Base-by-base conservation (phyloP, 1,284 basidiomycete species). In the Bjerkandera adusta region DNA sequence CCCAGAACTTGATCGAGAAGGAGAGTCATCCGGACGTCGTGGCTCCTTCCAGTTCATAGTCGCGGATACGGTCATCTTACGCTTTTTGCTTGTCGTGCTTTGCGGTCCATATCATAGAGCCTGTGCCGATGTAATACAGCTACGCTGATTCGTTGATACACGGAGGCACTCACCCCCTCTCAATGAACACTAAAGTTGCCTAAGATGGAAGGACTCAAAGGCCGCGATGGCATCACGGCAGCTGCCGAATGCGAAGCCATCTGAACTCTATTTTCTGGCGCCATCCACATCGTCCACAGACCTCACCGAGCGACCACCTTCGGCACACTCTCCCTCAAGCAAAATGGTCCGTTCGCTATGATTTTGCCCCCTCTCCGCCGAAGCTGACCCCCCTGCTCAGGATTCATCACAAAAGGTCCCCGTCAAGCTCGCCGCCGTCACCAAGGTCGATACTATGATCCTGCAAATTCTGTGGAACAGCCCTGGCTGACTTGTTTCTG, bases 401-500 rank as follows among this genome's bases (percentile, higher is more conserved):
- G 85, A 90, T 68, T 80, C 88, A 62, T 81, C 86, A 34, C 39
- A 45, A 70, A 94, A 95, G 85, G 79, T 82, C 56, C 85, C 89
- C 63, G 92, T 95, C 68, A 96, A 96, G 73, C 91, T 97, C 67
- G 94, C 92, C 58, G 92, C 89, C 77, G 94, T 97, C 60, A 85
- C 90, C 77, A 96, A 93, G 89, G 92, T 92, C 60, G 53, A 65
- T 62, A 34, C 11, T 41, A 43, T 22, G 43, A 26, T 27, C 16
- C n/a, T 21, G 22, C 15, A 25, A 7, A 18, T 26, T 5, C 30
- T 25, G 27, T 43, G 12, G 22, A 48, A 34, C 39, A 40, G 13
- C 21, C 15, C 36, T 13, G 37, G 10, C 38, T 48, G 29, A 45
- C 37, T 37, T 32, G 41, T 30, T 41, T 43, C 49, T 54, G 34